Evolutionary conservation across 306 rosid genomes (phyloP).

Genomic region (Cucurbita pepo): DNA sequence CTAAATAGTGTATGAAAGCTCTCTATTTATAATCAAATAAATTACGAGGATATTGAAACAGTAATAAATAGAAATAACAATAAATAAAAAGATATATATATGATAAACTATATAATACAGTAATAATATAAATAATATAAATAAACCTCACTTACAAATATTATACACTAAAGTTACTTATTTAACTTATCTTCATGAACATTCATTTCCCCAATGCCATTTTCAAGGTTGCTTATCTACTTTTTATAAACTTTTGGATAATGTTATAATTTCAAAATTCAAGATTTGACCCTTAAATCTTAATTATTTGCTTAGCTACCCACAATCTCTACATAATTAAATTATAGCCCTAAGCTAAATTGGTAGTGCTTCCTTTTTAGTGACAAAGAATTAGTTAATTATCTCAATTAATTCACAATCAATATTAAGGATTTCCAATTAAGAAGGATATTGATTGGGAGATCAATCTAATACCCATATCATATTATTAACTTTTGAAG

Average conservation of each 20-base stretch:
- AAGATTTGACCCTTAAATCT: neutral
- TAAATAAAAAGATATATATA: too few relatives aligned
- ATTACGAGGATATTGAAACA: too few relatives aligned
- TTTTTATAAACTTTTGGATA: neutral
- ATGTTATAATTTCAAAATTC: neutral
- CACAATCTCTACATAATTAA: neutral
- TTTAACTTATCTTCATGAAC: neutral
- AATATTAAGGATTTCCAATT: neutral
- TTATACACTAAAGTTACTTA: neutral
- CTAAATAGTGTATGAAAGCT: too few relatives aligned
- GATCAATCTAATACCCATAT: neutral
- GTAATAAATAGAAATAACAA: too few relatives aligned
- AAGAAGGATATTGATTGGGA: neutral
- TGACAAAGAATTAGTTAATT: neutral
- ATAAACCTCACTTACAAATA: too few relatives aligned
- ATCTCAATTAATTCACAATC: neutral
- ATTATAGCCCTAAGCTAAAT: neutral
- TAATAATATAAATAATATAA: too few relatives aligned
- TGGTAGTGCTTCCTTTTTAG: neutral
- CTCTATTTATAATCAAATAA: too few relatives aligned
- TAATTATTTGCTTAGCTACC: neutral
- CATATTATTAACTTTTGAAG: neutral
- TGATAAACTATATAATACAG: too few relatives aligned
- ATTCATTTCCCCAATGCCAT: neutral
- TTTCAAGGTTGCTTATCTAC: constrained; percentile 3